Evolutionary conservation across 1,284 basidiomycete genomes (phyloP).

Genomic region (Termitomyces sp.): DNA sequence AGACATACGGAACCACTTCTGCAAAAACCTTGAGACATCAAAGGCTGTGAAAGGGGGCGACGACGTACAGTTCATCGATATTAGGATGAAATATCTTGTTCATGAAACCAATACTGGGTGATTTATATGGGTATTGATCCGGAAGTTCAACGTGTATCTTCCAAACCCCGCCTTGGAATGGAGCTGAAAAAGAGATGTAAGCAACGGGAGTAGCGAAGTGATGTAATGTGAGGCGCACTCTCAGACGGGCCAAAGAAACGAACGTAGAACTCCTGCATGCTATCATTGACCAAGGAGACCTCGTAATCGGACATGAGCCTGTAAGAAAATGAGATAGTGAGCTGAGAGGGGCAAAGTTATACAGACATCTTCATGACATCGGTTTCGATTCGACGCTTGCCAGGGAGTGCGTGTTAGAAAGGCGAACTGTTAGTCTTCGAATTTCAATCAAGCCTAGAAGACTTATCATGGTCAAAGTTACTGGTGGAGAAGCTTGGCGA

Average conservation of each 20-base stretch:
- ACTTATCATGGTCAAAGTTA: slow-evolving; percentile 31
- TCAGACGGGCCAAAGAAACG: slow-evolving; percentile 91
- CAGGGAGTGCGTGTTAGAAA: slow-evolving; percentile 38
- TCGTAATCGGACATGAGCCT: slow-evolving; percentile 98
- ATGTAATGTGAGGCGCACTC: slow-evolving; percentile 54
- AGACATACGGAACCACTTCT: slow-evolving; percentile 94
- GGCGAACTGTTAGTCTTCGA: slow-evolving; percentile 11
- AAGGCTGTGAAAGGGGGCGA: neutral
- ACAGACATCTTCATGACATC: slow-evolving; percentile 97
- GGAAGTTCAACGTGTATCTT: slow-evolving; percentile 99
- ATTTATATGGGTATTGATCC: slow-evolving; percentile 98
- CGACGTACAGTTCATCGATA: slow-evolving; percentile 86
- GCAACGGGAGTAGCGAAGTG: neutral
- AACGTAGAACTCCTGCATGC: slow-evolving; percentile 98
- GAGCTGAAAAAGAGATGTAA: slow-evolving; percentile 55
- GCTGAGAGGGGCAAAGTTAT: slow-evolving; percentile 4
- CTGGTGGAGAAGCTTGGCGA: slow-evolving; percentile 34
- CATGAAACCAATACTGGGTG: slow-evolving; percentile 98
- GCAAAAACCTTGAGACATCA: slow-evolving; percentile 16
- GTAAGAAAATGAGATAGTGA: slow-evolving; percentile 11
- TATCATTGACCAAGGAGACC: slow-evolving; percentile 95
- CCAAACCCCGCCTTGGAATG: slow-evolving; percentile 95
- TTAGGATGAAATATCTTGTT: slow-evolving; percentile 99
- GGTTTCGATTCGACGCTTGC: slow-evolving; percentile 94
- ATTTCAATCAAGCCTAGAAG: slow-evolving; percentile 3